phyloP scores from a whole-genome alignment of 208 protist genomes.

The Sergeia podlipaevii region DNA sequence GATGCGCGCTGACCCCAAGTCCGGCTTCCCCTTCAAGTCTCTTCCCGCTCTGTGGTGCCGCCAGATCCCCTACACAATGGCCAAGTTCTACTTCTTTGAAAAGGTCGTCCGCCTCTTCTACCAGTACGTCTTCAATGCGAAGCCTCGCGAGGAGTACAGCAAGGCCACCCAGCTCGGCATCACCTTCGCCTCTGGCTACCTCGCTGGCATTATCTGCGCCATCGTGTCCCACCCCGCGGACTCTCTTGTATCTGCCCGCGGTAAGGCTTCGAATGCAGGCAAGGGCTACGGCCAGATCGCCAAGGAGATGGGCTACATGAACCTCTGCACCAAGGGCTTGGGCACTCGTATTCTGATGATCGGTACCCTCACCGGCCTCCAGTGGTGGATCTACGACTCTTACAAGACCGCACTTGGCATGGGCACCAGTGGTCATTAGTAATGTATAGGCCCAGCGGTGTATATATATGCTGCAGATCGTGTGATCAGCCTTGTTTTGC shows the following conservation, averaged over 20 bases:
- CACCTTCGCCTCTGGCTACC: conserved; percentile 93
- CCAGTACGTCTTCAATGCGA: conserved; percentile 79
- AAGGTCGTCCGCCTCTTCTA: conserved; percentile 84
- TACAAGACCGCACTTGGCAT: conserved; percentile 64
- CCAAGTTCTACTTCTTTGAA: conserved; percentile 94
- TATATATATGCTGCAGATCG: no score
- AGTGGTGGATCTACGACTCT: conserved; percentile 94
- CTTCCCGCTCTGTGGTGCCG: conserved; percentile 90
- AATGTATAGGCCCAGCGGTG: no score
- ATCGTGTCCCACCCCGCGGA: conserved; percentile 97
- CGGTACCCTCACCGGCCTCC: conserved; percentile 94
- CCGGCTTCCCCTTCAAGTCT: conserved; percentile 88
- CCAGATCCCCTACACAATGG: conserved; percentile 96
- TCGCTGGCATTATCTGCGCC: conserved; percentile 93
- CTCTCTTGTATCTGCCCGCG: conserved; percentile 90
- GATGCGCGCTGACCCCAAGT: conserved; percentile 68
- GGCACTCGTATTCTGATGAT: conserved; percentile 96
- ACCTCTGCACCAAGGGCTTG: conserved; percentile 88
- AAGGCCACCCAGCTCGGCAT: conserved; percentile 87
- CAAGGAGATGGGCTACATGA: conserved; percentile 80
- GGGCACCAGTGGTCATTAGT: conserved; percentile 30
- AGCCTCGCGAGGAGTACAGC: conserved; percentile 85
- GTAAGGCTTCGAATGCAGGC: conserved; percentile 81
- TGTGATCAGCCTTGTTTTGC: no score
- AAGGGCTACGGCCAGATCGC: conserved; percentile 80